Evolutionary conservation across 2,329 filamentous ascomycete species (phyloP).

Genomic region (Ophiocordyceps camponoti-rufipedis): DNA sequence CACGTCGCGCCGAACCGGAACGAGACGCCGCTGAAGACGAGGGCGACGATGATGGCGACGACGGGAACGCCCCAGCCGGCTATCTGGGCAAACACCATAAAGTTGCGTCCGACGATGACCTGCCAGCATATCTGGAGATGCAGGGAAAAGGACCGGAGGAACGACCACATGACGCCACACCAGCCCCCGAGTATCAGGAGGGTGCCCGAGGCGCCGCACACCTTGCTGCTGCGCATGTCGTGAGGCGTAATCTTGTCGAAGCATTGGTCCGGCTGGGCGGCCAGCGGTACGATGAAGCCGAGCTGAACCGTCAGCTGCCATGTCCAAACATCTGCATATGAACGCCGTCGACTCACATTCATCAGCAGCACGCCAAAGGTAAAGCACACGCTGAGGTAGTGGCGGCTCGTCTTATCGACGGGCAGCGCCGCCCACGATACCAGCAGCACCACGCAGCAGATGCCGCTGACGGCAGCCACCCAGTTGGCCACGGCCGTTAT

Average conservation of each 20-base stretch:
- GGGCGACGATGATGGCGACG: conserved; percentile 54
- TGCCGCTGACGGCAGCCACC: conserved; percentile 58
- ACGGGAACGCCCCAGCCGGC: conserved; percentile 73
- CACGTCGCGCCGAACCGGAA: conserved; percentile 85
- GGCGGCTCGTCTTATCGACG: conserved; percentile 73
- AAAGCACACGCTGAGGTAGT: conserved; percentile 84
- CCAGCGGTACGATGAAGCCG: conserved; percentile 79
- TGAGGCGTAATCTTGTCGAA: conserved; percentile 83
- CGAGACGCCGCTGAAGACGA: conserved; percentile 78
- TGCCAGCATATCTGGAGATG: conserved; percentile 99
- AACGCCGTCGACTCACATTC: conserved; percentile 39
- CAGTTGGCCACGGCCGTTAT: conserved; percentile 57
- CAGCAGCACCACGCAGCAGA: conserved; percentile 58
- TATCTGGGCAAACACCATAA: conserved; percentile 71
- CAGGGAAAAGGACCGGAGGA: conserved; percentile 74
- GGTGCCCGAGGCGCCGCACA: conserved; percentile 77
- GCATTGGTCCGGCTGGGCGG: conserved; percentile 61
- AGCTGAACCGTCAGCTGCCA: conserved; percentile 32
- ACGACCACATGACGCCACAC: conserved; percentile 74
- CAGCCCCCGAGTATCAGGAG: conserved; percentile 77
- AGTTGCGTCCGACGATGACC: conserved; percentile 66
- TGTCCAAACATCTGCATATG: neutral
- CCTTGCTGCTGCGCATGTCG: conserved; percentile 65
- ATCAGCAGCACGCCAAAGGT: conserved; percentile 59
- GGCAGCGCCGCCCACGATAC: conserved; percentile 66